A percentile compares a stretch with the other conserved stretches of the same genome.
Conservation (phyloP, 345 rosid genomes). For the Carallia pectinifolia region DNA sequence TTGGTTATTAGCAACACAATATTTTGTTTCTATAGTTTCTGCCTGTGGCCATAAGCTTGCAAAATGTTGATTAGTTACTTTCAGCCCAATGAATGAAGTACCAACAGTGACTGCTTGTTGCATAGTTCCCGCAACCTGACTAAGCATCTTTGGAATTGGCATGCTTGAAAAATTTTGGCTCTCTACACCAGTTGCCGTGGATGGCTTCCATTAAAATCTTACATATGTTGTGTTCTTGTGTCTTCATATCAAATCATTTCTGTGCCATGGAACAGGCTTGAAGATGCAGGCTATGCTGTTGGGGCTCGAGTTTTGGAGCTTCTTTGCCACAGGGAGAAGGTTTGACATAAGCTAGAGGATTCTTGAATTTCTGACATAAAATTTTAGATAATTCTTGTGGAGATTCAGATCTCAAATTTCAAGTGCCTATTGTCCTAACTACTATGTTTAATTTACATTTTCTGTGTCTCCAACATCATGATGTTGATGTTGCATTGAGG, state of each 20-base stretch:
- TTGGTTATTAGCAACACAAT: not conserved
- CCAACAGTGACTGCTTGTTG: too few relatives aligned
- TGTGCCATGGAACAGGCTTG: slow-evolving; percentile 50
- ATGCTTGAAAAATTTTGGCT: slow-evolving; percentile 7
- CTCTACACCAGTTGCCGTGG: not conserved
- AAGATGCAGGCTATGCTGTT: slow-evolving; percentile 94
- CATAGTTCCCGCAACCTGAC: not conserved
- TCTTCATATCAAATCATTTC: not conserved
- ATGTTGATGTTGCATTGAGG: not conserved
- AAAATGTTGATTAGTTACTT: not conserved
- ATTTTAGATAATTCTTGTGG: not conserved
- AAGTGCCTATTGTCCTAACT: not conserved
- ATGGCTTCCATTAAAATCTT: not conserved
- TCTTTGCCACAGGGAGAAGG: slow-evolving; percentile 90
- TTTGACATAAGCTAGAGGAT: slow-evolving; percentile 15
- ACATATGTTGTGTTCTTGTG: not conserved
- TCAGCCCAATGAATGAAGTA: not conserved
- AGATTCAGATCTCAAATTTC: not conserved
- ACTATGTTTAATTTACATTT: not conserved
- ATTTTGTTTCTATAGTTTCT: not conserved
- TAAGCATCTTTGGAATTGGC: slow-evolving; percentile 1
- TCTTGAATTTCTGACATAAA: not conserved
- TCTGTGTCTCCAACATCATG: not conserved
- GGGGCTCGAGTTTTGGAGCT: slow-evolving; percentile 90
- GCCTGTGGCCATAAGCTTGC: not conserved